phyloP scores from a whole-genome alignment of 1,284 basidiomycete species.

The Boletus smithii region DNA sequence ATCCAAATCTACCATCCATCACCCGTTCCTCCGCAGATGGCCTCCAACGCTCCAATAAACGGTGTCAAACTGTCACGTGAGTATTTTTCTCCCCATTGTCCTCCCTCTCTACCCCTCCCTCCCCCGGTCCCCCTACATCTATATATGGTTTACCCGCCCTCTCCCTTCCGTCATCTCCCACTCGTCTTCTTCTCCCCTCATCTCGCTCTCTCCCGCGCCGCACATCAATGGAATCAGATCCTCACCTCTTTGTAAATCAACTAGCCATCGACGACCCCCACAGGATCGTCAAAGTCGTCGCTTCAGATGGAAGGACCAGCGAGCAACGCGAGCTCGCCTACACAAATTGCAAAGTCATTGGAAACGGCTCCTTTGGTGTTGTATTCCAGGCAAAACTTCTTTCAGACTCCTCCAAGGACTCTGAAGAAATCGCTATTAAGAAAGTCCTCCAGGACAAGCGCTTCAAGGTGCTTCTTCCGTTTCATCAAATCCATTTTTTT shows the following conservation, averaged over 20 bases:
- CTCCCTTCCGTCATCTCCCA: conserved; percentile 24
- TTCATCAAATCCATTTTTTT: conserved; percentile 10
- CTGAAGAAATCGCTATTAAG: conserved; percentile 97
- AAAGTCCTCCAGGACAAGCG: conserved; percentile 99
- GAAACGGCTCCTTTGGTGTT: conserved; percentile 98
- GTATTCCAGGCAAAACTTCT: conserved; percentile 88
- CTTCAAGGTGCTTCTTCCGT: conserved; percentile 80
- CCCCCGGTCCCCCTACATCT: conserved; percentile 28
- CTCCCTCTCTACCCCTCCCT: conserved; percentile 17
- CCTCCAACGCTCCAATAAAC: conserved; percentile 81
- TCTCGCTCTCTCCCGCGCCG: conserved; percentile 5
- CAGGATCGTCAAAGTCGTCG: conserved; percentile 92
- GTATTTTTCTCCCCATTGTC: conserved; percentile 37
- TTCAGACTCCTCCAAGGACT: conserved; percentile 53
- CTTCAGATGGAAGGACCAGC: conserved; percentile 92
- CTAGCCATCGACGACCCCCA: conserved; percentile 89
- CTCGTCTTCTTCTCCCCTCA: conserved; percentile 13
- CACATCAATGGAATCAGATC: conserved; percentile 29
- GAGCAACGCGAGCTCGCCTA: conserved; percentile 88
- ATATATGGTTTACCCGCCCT: conserved; percentile 34
- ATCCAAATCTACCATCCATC: conserved; percentile 13
- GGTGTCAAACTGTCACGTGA: conserved; percentile 87
- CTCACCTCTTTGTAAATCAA: conserved; percentile 23
- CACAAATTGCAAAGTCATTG: conserved; percentile 97
- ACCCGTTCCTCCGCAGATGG: conserved; percentile 43